Evolutionary conservation across 2,329 filamentous ascomycete genomes (phyloP).

Genomic region (Didymella pinodella): DNA sequence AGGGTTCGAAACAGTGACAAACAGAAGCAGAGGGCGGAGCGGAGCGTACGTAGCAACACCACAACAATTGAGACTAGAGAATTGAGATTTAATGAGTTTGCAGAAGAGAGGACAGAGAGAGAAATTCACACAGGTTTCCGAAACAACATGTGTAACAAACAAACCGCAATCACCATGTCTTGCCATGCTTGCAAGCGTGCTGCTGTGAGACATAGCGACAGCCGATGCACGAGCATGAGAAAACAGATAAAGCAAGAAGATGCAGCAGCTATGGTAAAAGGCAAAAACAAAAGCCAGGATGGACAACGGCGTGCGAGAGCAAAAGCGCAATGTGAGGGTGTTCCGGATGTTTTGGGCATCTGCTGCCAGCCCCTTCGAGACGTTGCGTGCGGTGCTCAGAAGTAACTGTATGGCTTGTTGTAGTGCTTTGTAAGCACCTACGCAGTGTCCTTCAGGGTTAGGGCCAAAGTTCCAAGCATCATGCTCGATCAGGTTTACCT

Average conservation of each 20-base stretch:
- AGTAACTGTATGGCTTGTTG: not conserved
- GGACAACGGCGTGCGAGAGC: not conserved
- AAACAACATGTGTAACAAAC: slow-evolving; percentile 39
- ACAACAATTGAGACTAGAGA: not conserved
- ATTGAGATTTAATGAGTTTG: not conserved
- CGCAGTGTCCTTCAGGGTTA: not conserved
- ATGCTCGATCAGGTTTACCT: not conserved
- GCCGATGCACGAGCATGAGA: slow-evolving; percentile 25
- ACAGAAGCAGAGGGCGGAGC: not conserved
- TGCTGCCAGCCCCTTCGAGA: not conserved
- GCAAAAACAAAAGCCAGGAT: too few species aligned
- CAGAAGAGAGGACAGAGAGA: slow-evolving; percentile 8
- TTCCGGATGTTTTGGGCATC: too few species aligned
- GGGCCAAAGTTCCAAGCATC: not conserved
- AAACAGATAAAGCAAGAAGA: not conserved
- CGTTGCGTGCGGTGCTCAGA: not conserved
- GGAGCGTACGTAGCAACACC: not conserved
- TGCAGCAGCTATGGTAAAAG: not conserved
- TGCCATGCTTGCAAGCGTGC: slow-evolving; percentile 25
- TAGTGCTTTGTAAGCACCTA: not conserved
- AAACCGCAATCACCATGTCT: slow-evolving; percentile 21
- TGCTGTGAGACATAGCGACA: slow-evolving; percentile 33
- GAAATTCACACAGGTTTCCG: slow-evolving; percentile 25
- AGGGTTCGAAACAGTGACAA: slow-evolving; percentile 1
- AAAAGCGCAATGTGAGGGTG: not conserved